Evolutionary conservation across 2,329 filamentous ascomycete species (phyloP).

Genomic region (Plectosphaerella cucumerina): DNA sequence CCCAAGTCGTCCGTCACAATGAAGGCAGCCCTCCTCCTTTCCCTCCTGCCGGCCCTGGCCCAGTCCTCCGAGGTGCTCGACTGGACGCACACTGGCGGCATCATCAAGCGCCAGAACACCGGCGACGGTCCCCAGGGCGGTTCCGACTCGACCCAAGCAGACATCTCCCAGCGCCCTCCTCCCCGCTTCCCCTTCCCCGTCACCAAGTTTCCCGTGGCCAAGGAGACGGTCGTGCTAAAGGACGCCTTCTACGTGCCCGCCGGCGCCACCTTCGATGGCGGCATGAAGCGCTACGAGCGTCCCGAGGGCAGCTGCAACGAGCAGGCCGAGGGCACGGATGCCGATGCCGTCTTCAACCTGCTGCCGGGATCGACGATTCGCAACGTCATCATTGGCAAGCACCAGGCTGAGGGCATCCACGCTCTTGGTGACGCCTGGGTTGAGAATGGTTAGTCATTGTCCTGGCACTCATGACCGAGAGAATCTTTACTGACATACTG

Average conservation of each 20-base stretch:
- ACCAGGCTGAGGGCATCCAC: constrained; percentile 28
- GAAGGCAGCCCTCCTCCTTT: constrained; percentile 17
- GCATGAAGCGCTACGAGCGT: constrained; percentile 32
- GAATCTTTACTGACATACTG: neutral
- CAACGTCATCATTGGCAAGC: constrained; percentile 33
- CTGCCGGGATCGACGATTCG: constrained; percentile 28
- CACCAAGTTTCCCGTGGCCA: constrained; percentile 21
- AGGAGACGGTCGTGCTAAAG: constrained; percentile 20
- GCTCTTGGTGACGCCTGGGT: constrained; percentile 24
- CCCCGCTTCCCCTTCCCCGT: constrained; percentile 23
- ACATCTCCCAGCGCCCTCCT: constrained; percentile 19
- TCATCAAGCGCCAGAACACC: constrained; percentile 16
- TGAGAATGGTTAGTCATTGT: constrained; percentile 18
- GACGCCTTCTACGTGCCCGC: constrained; percentile 25
- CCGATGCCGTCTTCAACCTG: constrained; percentile 34
- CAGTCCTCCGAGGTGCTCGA: constrained; percentile 3
- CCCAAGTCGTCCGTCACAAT: constrained; percentile 10
- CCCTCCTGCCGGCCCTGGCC: constrained; percentile 14
- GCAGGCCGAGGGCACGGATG: constrained; percentile 36
- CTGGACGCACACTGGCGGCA: constrained; percentile 6
- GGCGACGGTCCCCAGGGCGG: constrained; percentile 18
- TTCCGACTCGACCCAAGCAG: constrained; percentile 18
- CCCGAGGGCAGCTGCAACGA: constrained; percentile 35
- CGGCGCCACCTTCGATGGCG: constrained; percentile 26
- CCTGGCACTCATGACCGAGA: neutral